Percentiles rank a stretch among this genome's conserved stretches.
These are phyloP conservation scores for Lolium rigidum DNA, from an alignment of 176 grass and related monocot genomes.

Conservation along the genomic window DNA sequence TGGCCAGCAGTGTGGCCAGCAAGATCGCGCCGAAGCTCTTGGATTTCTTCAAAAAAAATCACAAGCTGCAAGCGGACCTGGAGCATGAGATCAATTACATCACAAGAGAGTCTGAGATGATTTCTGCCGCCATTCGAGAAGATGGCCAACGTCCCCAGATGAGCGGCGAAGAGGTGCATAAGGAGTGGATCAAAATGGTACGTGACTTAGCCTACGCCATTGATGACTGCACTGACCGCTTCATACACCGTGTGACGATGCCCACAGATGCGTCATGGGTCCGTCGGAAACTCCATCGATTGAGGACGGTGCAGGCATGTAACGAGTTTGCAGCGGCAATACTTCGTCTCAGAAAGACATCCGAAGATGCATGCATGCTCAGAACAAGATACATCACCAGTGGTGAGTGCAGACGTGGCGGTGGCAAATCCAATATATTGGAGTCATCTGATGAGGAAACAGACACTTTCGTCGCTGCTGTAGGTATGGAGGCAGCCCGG, in stretches of 20 bases:
- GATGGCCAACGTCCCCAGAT: neutral
- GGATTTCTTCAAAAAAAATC: neutral
- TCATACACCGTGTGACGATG: neutral
- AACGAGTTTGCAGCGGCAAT: neutral
- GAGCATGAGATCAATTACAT: constrained; percentile 16
- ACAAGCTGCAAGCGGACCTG: neutral
- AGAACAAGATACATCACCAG: neutral
- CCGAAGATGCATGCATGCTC: neutral
- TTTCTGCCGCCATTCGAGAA: neutral
- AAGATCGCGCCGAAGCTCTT: neutral
- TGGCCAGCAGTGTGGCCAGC: neutral
- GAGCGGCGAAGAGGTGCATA: neutral
- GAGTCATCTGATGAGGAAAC: neutral
- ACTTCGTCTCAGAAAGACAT: neutral
- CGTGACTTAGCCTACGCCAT: neutral
- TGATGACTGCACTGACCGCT: neutral
- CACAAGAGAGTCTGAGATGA: neutral
- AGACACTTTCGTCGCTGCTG: neutral
- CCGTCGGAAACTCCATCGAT: neutral
- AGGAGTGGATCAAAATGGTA: neutral
- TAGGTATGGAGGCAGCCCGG: neutral
- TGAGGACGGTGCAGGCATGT: neutral
- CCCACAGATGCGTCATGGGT: neutral
- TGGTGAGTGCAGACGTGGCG: no score
- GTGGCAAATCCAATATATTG: neutral